Percentiles rank a stretch among this genome's conserved stretches.
Conservation (phyloP, 192 early-diverging fungal species). For the Jimgerdemannia flammicorona region DNA sequence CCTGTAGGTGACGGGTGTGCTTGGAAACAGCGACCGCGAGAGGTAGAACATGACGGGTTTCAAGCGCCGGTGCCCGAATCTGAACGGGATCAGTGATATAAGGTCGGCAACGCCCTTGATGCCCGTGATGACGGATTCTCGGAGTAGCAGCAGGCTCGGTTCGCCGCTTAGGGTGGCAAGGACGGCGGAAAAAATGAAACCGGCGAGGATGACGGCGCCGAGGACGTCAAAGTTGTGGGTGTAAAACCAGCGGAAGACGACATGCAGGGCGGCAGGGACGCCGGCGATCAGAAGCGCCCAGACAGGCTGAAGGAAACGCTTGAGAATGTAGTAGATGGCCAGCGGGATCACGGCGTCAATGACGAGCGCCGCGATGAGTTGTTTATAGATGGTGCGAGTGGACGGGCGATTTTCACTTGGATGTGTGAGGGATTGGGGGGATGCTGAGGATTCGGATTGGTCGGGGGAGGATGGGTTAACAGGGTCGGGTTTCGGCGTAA, state of each 20-base stretch:
- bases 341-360: background rate
- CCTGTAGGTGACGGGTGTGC: background rate
- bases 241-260: background rate
- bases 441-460: no score
- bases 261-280: background rate
- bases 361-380: background rate
- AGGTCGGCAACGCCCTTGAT: background rate
- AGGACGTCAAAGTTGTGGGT: background rate
- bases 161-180: background rate
- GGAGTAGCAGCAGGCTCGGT: background rate
- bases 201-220: background rate
- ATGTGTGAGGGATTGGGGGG: no score
- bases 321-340: background rate
- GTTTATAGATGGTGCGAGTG: no score
- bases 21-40: background rate
- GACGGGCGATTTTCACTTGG: no score
- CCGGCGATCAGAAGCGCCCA: background rate
- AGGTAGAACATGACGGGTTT: background rate
- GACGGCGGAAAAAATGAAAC: background rate
- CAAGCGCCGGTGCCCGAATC: background rate
- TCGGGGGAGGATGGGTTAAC: no score
- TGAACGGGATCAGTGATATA: background rate
- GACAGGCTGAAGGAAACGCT: background rate
- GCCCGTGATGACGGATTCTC: background rate
- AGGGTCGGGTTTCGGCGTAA: no score